Evolutionary conservation across 352 stramenopile species (phyloP).

Genomic region (Thalassiosira livingstoniorum): DNA sequence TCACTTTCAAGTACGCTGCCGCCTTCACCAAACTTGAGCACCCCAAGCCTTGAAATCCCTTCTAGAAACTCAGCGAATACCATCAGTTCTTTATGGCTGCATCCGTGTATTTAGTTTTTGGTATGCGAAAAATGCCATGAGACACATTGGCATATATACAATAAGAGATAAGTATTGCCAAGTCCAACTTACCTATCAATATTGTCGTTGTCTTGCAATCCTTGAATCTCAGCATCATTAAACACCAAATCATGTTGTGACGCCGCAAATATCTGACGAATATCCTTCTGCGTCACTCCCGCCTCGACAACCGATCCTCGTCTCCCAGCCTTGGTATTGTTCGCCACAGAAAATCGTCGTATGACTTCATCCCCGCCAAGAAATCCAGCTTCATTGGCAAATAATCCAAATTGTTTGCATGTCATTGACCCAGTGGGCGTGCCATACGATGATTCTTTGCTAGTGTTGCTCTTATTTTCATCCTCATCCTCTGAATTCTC

Average conservation of each 20-base stretch:
- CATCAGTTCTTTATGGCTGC: constrained; percentile 40
- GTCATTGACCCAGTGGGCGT: constrained; percentile 5
- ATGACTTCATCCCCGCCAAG: constrained; percentile 16
- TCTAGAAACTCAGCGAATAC: constrained; percentile 44
- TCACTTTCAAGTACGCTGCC: not conserved
- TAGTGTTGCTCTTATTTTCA: not conserved
- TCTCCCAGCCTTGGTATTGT: not conserved
- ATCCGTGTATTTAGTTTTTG: too few relatives aligned
- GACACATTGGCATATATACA: too few relatives aligned
- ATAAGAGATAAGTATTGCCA: too few relatives aligned
- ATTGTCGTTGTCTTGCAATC: not conserved
- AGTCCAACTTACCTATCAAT: not conserved
- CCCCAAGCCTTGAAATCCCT: constrained; percentile 24
- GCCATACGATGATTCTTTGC: not conserved
- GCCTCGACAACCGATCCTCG: not conserved
- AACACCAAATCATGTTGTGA: constrained; percentile 31
- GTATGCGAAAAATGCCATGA: too few relatives aligned
- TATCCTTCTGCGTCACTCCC: constrained; percentile 21
- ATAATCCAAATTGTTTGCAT: constrained; percentile 12
- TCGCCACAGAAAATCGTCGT: constrained; percentile 3
- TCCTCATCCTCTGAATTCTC: not conserved
- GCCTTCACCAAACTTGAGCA: constrained; percentile 20
- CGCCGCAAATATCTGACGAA: constrained; percentile 40
- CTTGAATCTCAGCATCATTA: constrained; percentile 13
- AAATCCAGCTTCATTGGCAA: constrained; percentile 21